These are phyloP conservation scores for Saturnispora diversa DNA, from an alignment of 805 yeast species.

Conservation along the genomic window DNA sequence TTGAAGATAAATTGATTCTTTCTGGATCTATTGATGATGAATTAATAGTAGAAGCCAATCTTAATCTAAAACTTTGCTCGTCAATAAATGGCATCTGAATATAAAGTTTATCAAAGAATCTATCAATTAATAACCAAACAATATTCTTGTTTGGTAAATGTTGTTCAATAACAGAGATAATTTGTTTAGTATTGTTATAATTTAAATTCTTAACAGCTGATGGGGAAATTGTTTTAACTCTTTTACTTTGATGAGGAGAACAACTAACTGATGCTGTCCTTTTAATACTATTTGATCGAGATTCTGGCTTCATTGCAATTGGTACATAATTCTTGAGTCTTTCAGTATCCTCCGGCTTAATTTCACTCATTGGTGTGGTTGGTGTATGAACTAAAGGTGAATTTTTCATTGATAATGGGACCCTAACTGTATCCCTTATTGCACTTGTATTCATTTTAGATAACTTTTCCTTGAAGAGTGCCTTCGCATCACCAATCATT, in stretches of 20 bases:
- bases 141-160: constrained; percentile 47
- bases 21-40: constrained; percentile 28
- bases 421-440: constrained; percentile 20
- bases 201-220: constrained; percentile 30
- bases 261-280: constrained; percentile 5
- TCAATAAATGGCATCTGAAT: constrained; percentile 62
- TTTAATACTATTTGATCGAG: constrained; percentile 14
- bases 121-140: constrained; percentile 48
- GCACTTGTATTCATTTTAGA: constrained; percentile 28
- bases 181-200: constrained; percentile 35
- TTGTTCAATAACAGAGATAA: constrained; percentile 34
- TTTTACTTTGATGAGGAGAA: constrained; percentile 15
- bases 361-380: constrained; percentile 17
- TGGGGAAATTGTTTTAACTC: constrained; percentile 26
- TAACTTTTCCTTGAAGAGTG: constrained; percentile 30
- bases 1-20: constrained; percentile 23
- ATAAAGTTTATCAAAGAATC: constrained; percentile 53
- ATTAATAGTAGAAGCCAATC: constrained; percentile 41
- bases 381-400: constrained; percentile 4
- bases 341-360: constrained; percentile 16
- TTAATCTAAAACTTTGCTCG: constrained; percentile 41
- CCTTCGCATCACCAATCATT: constrained; percentile 39
- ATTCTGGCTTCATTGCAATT: constrained; percentile 17
- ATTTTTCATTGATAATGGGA: constrained; percentile 7
- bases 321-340: constrained; percentile 15